These are phyloP conservation scores for Pyricularia sp. DNA, from an alignment of 2,329 filamentous ascomycete species.

Conservation along the genomic window DNA sequence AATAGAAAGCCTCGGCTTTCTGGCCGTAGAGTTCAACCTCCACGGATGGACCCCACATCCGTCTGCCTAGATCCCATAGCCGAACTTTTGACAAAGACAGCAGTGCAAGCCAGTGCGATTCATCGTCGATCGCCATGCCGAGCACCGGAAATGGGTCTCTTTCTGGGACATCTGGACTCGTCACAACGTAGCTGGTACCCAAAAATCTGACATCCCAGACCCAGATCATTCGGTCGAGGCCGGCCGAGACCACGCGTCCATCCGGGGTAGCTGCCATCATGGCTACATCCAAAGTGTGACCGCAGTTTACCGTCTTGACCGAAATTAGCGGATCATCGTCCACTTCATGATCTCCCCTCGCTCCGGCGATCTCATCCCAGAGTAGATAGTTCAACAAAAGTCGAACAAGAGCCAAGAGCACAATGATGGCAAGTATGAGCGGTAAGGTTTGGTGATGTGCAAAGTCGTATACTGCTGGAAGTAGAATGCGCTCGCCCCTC, in stretches of 20 bases:
- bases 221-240: slow-evolving; percentile 59
- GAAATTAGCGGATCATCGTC: slow-evolving; percentile 44
- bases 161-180: slow-evolving; percentile 21
- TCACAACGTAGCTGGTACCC: slow-evolving; percentile 30
- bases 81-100: slow-evolving; percentile 48
- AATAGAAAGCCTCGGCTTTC: slow-evolving; percentile 54
- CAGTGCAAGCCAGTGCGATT: slow-evolving; percentile 57
- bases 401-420: slow-evolving; percentile 54
- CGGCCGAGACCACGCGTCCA: slow-evolving; percentile 59
- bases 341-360: slow-evolving; percentile 25
- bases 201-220: slow-evolving; percentile 49
- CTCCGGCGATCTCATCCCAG: slow-evolving; percentile 44
- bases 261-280: slow-evolving; percentile 52
- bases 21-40: slow-evolving; percentile 47
- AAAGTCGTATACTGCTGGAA: slow-evolving; percentile 59
- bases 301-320: slow-evolving; percentile 49
- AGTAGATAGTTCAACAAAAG: slow-evolving; percentile 67
- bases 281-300: slow-evolving; percentile 61
- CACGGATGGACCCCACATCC: slow-evolving; percentile 45
- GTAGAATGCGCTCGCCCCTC: slow-evolving; percentile 35
- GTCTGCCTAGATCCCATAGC: slow-evolving; percentile 53
- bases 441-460: slow-evolving; percentile 46
- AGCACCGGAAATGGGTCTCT: slow-evolving; percentile 47
- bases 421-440: slow-evolving; percentile 54
- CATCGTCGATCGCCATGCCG: slow-evolving; percentile 54